A percentile compares a stretch with the other conserved stretches of the same genome.
Evolutionary conservation across 495 filamentous ascomycete species (phyloP).

Genomic region (Penicillium diatomitis): DNA sequence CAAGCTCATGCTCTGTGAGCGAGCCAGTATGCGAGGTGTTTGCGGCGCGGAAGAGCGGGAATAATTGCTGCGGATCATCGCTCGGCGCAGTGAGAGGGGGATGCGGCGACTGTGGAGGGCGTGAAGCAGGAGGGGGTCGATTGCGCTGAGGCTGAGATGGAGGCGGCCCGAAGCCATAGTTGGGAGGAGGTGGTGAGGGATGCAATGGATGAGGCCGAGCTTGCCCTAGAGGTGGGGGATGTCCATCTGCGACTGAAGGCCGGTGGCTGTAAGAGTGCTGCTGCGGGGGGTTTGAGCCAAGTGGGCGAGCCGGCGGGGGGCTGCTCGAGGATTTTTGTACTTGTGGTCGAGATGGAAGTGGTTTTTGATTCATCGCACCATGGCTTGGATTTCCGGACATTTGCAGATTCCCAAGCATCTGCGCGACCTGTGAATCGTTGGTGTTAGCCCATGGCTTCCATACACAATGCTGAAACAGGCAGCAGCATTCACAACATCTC

Average conservation of each 20-base stretch:
- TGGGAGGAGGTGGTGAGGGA: constrained; percentile 48
- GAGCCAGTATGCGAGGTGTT: constrained; percentile 76
- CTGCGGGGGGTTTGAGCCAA: constrained; percentile 22
- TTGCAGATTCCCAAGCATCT: constrained; percentile 41
- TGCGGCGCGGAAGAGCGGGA: constrained; percentile 82
- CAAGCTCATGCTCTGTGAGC: constrained; percentile 79
- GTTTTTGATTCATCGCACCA: constrained; percentile 12
- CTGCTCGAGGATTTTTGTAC: constrained; percentile 15
- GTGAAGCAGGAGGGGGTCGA: constrained; percentile 50
- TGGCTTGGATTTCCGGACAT: constrained; percentile 10
- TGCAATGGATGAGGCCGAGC: constrained; percentile 35
- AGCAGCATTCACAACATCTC: too few species aligned
- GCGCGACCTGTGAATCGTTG: constrained; percentile 37
- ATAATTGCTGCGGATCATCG: constrained; percentile 48
- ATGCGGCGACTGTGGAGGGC: constrained; percentile 44
- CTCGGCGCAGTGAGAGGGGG: constrained; percentile 58
- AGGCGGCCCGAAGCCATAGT: constrained; percentile 51
- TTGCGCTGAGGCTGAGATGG: constrained; percentile 36
- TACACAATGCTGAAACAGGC: too few species aligned
- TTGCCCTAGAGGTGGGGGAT: constrained; percentile 17
- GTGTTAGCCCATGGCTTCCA: not conserved
- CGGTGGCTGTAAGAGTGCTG: constrained; percentile 22
- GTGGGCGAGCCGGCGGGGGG: constrained; percentile 21
- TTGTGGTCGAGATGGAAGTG: constrained; percentile 20
- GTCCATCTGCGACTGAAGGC: constrained; percentile 14